A percentile compares a stretch with the other conserved stretches of the same genome.
These are phyloP conservation scores for Geotrichum macrosporum DNA, from an alignment of 1,139 yeast species.

Conservation along the genomic window DNA sequence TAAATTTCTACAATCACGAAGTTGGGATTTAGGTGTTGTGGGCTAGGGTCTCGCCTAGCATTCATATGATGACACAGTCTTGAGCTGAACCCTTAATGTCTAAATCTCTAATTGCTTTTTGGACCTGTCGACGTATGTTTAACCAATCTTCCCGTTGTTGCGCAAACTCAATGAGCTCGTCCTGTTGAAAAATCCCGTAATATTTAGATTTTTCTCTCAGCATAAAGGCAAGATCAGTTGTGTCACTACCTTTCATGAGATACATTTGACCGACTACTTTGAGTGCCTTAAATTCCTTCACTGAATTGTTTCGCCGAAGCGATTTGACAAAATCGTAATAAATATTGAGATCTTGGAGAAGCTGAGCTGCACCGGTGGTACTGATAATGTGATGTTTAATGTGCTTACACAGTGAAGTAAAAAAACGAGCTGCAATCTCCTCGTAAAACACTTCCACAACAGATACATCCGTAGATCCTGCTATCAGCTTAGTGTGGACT, in stretches of 20 bases:
- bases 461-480: slow-evolving; percentile 81
- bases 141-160: slow-evolving; percentile 87
- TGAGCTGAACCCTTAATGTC: no score
- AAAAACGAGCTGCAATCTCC: slow-evolving; percentile 85
- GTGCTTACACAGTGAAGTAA: slow-evolving; percentile 68
- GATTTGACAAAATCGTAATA: slow-evolving; percentile 74
- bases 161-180: slow-evolving; percentile 87
- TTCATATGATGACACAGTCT: no score
- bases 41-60: no score
- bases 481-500: slow-evolving; percentile 69
- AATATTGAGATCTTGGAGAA: slow-evolving; percentile 55
- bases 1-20: not conserved
- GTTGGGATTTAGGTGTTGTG: not conserved
- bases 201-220: slow-evolving; percentile 79
- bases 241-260: slow-evolving; percentile 64
- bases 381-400: slow-evolving; percentile 59
- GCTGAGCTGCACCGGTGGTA: slow-evolving; percentile 72
- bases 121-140: slow-evolving; percentile 68
- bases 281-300: slow-evolving; percentile 74
- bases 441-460: slow-evolving; percentile 90
- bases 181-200: slow-evolving; percentile 85
- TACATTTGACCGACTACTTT: slow-evolving; percentile 80
- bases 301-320: slow-evolving; percentile 60
- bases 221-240: slow-evolving; percentile 74
- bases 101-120: slow-evolving; percentile 86